These are phyloP conservation scores for Dactylonectria macrodidyma DNA, from an alignment of 2,329 filamentous ascomycete species.

Conservation along the genomic window DNA sequence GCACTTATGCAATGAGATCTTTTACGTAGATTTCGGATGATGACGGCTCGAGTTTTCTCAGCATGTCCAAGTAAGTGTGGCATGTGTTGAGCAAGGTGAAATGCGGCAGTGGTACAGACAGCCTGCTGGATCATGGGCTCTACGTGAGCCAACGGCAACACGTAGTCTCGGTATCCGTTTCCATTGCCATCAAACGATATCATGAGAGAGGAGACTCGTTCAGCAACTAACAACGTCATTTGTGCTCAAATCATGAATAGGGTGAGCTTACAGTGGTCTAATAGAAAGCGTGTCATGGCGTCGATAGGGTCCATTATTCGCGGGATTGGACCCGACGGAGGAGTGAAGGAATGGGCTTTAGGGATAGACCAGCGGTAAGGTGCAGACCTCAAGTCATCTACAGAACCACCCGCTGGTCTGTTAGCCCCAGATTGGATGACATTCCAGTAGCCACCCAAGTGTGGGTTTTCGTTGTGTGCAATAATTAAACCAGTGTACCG, in stretches of 20 bases:
- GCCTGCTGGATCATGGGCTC: conserved; percentile 2
- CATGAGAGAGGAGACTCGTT: not conserved
- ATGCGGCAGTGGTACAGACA: not conserved
- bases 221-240: not conserved
- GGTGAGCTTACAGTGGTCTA: not conserved
- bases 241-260: not conserved
- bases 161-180: not conserved
- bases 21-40: conserved; percentile 4
- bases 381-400: not conserved
- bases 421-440: not conserved
- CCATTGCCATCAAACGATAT: not conserved
- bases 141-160: conserved; percentile 7
- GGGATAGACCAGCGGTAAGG: not conserved
- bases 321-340: not conserved
- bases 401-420: not conserved
- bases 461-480: not conserved
- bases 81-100: not conserved
- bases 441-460: not conserved
- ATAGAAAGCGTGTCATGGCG: not conserved
- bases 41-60: not conserved
- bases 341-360: not conserved
- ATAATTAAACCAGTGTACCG: not conserved
- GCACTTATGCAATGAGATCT: not conserved
- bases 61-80: not conserved
- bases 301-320: not conserved